Evolutionary conservation across 2,329 filamentous ascomycete genomes (phyloP).

Genomic region (Lanzia echinophila): DNA sequence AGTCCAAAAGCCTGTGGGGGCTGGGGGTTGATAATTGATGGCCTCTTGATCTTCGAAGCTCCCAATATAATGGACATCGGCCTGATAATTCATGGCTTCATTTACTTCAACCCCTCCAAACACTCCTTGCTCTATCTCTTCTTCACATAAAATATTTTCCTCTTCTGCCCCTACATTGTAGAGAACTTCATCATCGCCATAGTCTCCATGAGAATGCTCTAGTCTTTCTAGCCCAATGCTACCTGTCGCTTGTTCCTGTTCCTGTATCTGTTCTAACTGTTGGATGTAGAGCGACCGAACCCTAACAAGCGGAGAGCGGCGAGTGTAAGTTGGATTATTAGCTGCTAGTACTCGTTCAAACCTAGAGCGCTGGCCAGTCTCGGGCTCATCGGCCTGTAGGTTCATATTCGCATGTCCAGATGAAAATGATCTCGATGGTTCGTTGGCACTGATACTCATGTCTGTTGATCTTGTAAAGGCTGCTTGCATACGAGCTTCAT

Average conservation of each 20-base stretch:
- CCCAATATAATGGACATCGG: not conserved
- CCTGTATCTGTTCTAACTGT: not conserved
- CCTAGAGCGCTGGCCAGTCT: too few relatives aligned
- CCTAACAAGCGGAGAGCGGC: not conserved
- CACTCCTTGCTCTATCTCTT: not conserved
- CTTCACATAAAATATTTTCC: not conserved
- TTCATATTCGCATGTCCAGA: too few relatives aligned
- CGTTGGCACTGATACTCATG: too few relatives aligned
- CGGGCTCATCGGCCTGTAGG: too few relatives aligned
- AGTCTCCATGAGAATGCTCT: not conserved
- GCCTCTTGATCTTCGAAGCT: not conserved
- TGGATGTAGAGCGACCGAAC: not conserved
- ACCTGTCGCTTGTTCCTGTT: not conserved
- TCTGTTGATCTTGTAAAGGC: too few relatives aligned
- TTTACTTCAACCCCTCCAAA: not conserved
- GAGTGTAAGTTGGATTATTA: not conserved
- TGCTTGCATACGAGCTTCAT: too few relatives aligned
- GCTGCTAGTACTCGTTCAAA: too few relatives aligned
- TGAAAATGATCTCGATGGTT: too few relatives aligned
- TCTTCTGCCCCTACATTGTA: not conserved
- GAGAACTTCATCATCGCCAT: not conserved
- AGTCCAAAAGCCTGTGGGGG: not conserved
- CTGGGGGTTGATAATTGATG: not conserved
- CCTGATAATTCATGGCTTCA: too few relatives aligned
- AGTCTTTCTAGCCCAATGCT: not conserved